Evolutionary conservation across 208 protist genomes (phyloP).

Genomic region (Wallacemonas sp.): DNA sequence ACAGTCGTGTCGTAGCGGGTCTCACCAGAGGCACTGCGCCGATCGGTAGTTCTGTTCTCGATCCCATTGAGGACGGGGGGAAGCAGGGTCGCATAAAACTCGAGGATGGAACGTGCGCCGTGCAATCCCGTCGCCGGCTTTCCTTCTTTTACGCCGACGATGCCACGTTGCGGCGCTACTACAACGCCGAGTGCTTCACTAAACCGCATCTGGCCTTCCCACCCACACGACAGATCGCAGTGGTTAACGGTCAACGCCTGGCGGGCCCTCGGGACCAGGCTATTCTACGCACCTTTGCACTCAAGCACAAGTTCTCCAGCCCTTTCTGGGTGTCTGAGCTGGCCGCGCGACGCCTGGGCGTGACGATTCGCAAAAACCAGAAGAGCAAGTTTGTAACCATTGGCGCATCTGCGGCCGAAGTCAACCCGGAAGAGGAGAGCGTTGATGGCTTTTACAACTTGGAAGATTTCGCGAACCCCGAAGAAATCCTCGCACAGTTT

Average conservation of each 20-base stretch:
- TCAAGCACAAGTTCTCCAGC: conserved; percentile 86
- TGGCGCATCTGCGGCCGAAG: conserved; percentile 52
- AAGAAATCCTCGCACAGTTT: conserved; percentile 78
- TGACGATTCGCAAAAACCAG: conserved; percentile 58
- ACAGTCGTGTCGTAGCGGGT: conserved; percentile 16
- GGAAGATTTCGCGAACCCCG: conserved; percentile 64
- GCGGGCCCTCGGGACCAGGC: conserved; percentile 77
- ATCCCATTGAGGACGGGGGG: background rate
- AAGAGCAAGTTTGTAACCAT: conserved; percentile 64
- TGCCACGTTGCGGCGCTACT: conserved; percentile 81
- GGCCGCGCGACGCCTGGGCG: conserved; percentile 53
- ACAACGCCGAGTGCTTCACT: conserved; percentile 75
- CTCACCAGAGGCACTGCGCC: conserved; percentile 22
- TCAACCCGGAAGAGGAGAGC: conserved; percentile 37
- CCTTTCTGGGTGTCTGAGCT: conserved; percentile 80
- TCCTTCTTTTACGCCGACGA: conserved; percentile 82
- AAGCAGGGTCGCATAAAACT: background rate
- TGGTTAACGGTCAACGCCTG: conserved; percentile 71
- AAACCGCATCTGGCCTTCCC: conserved; percentile 77
- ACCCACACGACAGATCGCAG: conserved; percentile 73
- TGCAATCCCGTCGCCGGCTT: background rate
- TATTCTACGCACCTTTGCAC: conserved; percentile 63
- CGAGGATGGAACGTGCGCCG: background rate
- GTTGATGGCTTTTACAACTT: conserved; percentile 86
- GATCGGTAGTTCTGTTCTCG: conserved; percentile 25